phyloP scores from a whole-genome alignment of 177 flowering plant species.

The Vitis hybrid region DNA sequence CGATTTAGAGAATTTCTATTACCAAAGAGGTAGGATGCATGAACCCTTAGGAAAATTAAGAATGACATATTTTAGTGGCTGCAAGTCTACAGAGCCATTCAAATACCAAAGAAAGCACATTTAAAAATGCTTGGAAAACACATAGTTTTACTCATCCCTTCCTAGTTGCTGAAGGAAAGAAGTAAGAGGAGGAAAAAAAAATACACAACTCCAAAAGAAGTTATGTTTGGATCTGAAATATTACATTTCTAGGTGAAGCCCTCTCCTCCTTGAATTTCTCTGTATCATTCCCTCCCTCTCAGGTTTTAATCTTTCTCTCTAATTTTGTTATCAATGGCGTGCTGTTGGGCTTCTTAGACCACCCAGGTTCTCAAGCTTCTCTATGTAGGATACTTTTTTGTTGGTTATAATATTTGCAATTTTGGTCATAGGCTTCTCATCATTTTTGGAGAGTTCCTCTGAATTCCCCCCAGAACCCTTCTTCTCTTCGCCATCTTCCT shows the following conservation, averaged over 20 bases:
- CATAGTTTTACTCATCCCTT: constrained; percentile 12
- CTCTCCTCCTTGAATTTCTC: constrained; percentile 1
- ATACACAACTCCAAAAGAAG: background rate
- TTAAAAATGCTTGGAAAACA: constrained; percentile 22
- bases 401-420: constrained; percentile 28
- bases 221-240: constrained; percentile 21
- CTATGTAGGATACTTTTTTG: constrained; percentile 68
- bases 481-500: constrained; percentile 29
- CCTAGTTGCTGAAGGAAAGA: constrained; percentile 25
- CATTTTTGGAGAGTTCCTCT: constrained; percentile 20
- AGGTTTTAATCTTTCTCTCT: background rate
- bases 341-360: constrained; percentile 79
- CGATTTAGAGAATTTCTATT: background rate
- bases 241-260: constrained; percentile 20
- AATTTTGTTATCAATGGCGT: constrained; percentile 46
- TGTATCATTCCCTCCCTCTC: background rate
- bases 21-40: background rate
- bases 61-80: constrained; percentile 14
- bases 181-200: background rate
- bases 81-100: constrained; percentile 19
- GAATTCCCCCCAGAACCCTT: constrained; percentile 14
- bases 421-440: constrained; percentile 20
- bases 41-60: background rate
- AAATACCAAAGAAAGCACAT: constrained; percentile 13
- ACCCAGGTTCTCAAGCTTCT: constrained; percentile 67